Base-by-base conservation (phyloP, 306 rosid genomes). In the Canavalia ensiformis region DNA sequence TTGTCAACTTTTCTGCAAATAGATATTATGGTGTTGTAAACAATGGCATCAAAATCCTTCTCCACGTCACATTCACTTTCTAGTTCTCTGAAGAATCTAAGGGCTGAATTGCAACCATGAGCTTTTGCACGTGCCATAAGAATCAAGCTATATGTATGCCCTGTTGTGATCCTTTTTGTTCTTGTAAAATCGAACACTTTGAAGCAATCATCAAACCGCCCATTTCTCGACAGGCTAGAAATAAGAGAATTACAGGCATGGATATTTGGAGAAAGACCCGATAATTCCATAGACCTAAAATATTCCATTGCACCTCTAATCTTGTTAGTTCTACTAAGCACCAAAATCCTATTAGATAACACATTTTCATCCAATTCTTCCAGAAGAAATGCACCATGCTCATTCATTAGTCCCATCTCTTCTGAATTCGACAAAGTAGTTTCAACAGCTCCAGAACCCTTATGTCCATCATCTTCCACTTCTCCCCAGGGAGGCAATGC, bases 161-260 rank as follows among this genome's bases (percentile, higher is more conserved):
- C 89, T 4, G 94, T 87, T 63, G 92, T 54, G 55, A 93, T 72
- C 84, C 87, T 75, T 78, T 81, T 87, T 6, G 57, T 76, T 84
- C 82, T 88, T 78, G 89, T 83, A 74, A 88, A 84, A 72, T 86
- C 82, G 52, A 91, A 91, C 56, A 93, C 88, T 76, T 86, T 88
- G 57, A 89, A 81, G 57, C 91, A 91, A 70, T 93, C 90, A 49
- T 88, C 93, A 82, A 86, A 63, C 72, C 79, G 68, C 52, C 83
- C 88, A 59, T 95, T 91, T 87, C 99, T 93, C 80, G 88, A 10
- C 58, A 95, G 97, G 74, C 95, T 82, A 62, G 92, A 84, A 56
- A 95, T 81, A 52, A 95, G 90, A 55, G 97, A 95, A 86, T 95
- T 95, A 74, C 92, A 90, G 2, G 97, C 91, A 84, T 93, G 97